Conservation (phyloP, 805 yeast genomes). For the Maudiozyma serrabonitensis region DNA sequence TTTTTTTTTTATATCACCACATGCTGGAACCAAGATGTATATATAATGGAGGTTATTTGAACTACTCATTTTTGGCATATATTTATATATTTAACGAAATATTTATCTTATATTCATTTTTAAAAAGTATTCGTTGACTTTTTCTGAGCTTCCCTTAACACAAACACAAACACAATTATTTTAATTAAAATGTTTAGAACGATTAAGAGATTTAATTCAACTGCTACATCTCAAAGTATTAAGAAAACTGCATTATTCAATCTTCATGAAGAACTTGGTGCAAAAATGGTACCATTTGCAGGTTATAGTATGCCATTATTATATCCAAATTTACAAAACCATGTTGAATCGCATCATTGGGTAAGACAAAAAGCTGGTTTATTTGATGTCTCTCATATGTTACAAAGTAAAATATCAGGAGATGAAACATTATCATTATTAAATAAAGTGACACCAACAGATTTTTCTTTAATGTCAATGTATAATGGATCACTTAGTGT, state of each 20-base stretch:
- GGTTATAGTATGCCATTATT: slow-evolving; percentile 94
- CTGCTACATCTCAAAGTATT: slow-evolving; percentile 28
- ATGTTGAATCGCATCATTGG: slow-evolving; percentile 92
- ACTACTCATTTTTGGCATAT: too few species aligned
- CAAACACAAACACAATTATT: too few species aligned
- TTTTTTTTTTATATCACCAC: too few species aligned
- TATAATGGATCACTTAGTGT: slow-evolving; percentile 70
- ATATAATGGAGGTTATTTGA: too few species aligned
- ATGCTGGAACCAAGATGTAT: too few species aligned
- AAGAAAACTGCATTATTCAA: slow-evolving; percentile 73
- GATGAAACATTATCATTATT: slow-evolving; percentile 55
- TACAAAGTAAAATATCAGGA: slow-evolving; percentile 77
- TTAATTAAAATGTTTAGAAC: slow-evolving; percentile 1
- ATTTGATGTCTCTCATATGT: slow-evolving; percentile 96
- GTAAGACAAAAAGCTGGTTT: slow-evolving; percentile 80
- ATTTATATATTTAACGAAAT: too few species aligned
- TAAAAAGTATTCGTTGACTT: too few species aligned
- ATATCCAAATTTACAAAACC: slow-evolving; percentile 66
- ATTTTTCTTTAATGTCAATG: slow-evolving; percentile 45
- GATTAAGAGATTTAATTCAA: slow-evolving; percentile 24
- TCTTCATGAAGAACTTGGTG: slow-evolving; percentile 68
- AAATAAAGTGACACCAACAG: slow-evolving; percentile 83
- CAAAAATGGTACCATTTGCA: slow-evolving; percentile 91
- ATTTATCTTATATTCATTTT: too few species aligned
- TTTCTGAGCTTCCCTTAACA: too few species aligned